Evolutionary conservation across 2,329 filamentous ascomycete genomes (phyloP), one percentile per base, ranked within the genome.

Genomic region (Blastomyces parvus): DNA sequence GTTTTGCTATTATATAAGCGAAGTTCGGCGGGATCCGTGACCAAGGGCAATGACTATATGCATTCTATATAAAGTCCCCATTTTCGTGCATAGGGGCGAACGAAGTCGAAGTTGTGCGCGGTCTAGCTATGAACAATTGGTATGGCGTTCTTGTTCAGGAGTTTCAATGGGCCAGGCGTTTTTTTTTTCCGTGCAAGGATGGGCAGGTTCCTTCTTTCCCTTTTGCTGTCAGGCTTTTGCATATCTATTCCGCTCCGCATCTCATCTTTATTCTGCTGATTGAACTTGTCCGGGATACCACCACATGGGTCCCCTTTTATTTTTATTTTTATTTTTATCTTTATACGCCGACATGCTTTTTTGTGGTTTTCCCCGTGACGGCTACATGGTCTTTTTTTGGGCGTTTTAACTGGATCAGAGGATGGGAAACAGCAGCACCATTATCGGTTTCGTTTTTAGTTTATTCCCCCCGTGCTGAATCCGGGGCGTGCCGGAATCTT

Each of bases 1-100:
- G 19, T n/a, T n/a, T 7, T 52, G 14, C 13, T 7, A 13, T 44
- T 36, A n/a, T 36, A 59, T 59, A 7, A 7, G 42, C 42, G 19
- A 30, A 59, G 2, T 59, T 59, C 57, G 57, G 57, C 57, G 19
- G 57, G 57, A 59, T 36, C 57, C 40, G 57, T 22, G 57, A 59
- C 25, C 25, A 59, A 9, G 38, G 25, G 42, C 36, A 59, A 48
- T 19, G 22, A 33, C 36, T 42, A 42, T 42, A 58, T 58, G 22
- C n/a, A 25, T 40, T 17, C 30, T 59, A n/a, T 33, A 44, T 17
- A 40, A 13, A 22, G 25, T 22, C 56, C 22, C 7, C 30, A 6
- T 36, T 55, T 36, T 36, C 33, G 19, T 30, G 17, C 25, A 46
- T 42, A 33, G 14, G 13, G 25, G 25, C 4, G 2, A 42, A 7